phyloP scores from a whole-genome alignment of 345 rosid species.

The Heritiera fomes region DNA sequence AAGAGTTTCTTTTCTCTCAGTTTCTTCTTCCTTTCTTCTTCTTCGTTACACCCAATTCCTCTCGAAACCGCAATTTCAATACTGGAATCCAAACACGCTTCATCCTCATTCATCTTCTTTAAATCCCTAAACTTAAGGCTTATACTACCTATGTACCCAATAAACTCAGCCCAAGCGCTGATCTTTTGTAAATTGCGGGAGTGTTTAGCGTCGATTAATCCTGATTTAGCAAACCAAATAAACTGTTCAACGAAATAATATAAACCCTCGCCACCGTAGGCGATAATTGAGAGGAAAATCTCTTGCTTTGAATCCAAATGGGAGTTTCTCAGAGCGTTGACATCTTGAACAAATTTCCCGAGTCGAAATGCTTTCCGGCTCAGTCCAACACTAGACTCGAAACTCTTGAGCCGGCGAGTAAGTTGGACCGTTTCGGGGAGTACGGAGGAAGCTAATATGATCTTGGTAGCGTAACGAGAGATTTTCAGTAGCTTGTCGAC shows the following conservation, averaged over 20 bases:
- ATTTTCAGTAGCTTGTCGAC: constrained; percentile 91
- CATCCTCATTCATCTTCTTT: constrained; percentile 52
- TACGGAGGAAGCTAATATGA: constrained; percentile 65
- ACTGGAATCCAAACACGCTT: constrained; percentile 49
- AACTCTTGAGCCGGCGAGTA: constrained; percentile 53
- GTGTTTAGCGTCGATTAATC: constrained; percentile 62
- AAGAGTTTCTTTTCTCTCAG: constrained; percentile 67
- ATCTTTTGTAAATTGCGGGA: constrained; percentile 50
- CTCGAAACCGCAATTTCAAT: constrained; percentile 55
- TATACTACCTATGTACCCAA: constrained; percentile 76
- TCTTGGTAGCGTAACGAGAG: constrained; percentile 83
- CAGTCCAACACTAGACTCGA: constrained; percentile 93
- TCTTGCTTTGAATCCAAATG: constrained; percentile 48
- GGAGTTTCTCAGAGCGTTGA: constrained; percentile 65
- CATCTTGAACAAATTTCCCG: constrained; percentile 86
- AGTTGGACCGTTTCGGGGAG: constrained; percentile 50
- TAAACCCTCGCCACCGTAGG: constrained; percentile 88
- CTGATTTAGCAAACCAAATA: constrained; percentile 84
- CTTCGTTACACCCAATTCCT: constrained; percentile 44
- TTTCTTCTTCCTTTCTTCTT: constrained; percentile 51
- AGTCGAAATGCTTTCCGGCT: constrained; percentile 97
- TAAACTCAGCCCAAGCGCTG: constrained; percentile 83
- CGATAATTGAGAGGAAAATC: constrained; percentile 42
- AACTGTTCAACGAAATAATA: constrained; percentile 84
- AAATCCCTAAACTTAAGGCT: constrained; percentile 69